phyloP scores from a whole-genome alignment of 306 rosid species.

The Cicer pinnatifidum region DNA sequence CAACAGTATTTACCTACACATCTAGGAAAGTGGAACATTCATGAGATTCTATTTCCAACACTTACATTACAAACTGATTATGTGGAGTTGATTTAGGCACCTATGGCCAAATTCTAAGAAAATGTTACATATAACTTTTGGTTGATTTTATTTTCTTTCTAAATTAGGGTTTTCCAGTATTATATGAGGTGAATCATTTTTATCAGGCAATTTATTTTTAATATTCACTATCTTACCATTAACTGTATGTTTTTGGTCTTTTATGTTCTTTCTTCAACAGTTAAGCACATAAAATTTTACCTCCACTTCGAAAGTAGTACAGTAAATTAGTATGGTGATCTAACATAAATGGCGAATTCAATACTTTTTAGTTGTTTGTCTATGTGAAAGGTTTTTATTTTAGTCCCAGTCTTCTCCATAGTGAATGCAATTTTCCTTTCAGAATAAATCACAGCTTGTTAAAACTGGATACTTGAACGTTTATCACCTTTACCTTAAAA shows the following conservation, averaged over 20 bases:
- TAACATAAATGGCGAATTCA: background rate
- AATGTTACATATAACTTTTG: background rate
- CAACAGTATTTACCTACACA: no score
- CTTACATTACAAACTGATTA: no score
- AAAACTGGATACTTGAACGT: conserved; percentile 3
- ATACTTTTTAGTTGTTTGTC: background rate
- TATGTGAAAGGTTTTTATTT: background rate
- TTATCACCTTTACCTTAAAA: conserved; percentile 7
- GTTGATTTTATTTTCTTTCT: background rate
- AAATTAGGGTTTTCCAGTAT: background rate
- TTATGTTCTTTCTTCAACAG: background rate
- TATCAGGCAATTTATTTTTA: background rate
- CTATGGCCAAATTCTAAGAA: no score
- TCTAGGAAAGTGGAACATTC: no score
- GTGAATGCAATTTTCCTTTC: conserved; percentile 24
- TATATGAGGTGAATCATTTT: background rate
- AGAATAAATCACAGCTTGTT: background rate
- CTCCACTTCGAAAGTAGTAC: background rate
- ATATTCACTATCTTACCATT: background rate
- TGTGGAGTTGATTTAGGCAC: no score
- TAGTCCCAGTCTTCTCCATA: conserved; percentile 18
- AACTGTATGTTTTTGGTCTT: background rate
- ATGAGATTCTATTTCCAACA: no score
- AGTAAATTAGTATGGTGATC: background rate
- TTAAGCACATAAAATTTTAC: background rate